Evolutionary conservation across 2,329 filamentous ascomycete genomes (phyloP), one percentile per base, ranked within the genome.

Genomic region (Aurifilum marmelostoma): DNA sequence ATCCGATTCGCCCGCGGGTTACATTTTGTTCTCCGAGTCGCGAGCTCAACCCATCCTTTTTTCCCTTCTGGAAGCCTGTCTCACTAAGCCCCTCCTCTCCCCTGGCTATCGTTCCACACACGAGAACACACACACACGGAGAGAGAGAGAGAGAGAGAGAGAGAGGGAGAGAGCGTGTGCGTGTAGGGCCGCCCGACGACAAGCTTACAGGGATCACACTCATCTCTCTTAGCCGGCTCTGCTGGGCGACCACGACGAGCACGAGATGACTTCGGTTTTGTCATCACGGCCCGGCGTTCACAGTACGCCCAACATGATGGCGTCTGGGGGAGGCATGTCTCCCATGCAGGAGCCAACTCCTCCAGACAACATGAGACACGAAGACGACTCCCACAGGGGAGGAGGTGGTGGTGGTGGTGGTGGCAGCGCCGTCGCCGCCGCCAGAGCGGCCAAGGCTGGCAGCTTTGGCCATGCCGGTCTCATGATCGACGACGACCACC

Each of bases 221-320:
- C n/a, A 39, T 14, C 61, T 27, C 59, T 32, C 41, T 29, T 60
- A 39, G 41, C 65, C 32, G 34, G 34, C 34, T 34, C 58, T 56
- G 18, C 58, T 56, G 24, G 74, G 72, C 73, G 74, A 73, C 4
- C 34, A 75, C 79, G 73, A 75, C 47, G 16, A 4, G 8, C 34
- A 39, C 37, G 6, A 83, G 2, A 83, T 84, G 81, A 80, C 80
- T 77, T 82, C 80, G 67, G 75, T 83, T 71, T 76, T 83, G 69
- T 72, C 79, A 72, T 75, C 79, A 70, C 79, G 80, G 72, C 75
- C 77, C 65, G 76, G 75, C 75, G 34, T 4, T 34, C 79, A 82
- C 71, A 77, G 80, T 64, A 80, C 79, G 74, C 75, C 77, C 63
- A 75, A 76, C 59, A 74, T 82, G 60, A 77, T 80, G 69, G 76